Base-by-base conservation (phyloP, 106 monocot species). In the Iris macrosiphon region DNA sequence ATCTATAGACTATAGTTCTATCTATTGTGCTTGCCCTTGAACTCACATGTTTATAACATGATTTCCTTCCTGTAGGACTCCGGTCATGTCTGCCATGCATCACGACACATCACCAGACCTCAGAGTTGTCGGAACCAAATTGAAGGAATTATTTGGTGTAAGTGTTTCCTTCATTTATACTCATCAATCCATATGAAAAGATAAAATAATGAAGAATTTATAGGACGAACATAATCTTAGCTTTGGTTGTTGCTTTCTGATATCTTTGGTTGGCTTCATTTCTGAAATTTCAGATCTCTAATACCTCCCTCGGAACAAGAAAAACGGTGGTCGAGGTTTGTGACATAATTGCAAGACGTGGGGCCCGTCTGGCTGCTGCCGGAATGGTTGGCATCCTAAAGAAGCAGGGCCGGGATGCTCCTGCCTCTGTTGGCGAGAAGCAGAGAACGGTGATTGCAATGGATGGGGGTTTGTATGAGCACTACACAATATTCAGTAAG, bases 41-140 rank as follows among this genome's bases (percentile, higher is more conserved):
- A n/a, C n/a, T n/a, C n/a, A n/a, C n/a, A n/a, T n/a, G n/a, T n/a
- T n/a, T n/a, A n/a, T n/a, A n/a, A n/a, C n/a, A n/a, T n/a, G n/a
- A n/a, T n/a, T n/a, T n/a, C n/a, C n/a, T n/a, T n/a, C n/a, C n/a
- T 79, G 63, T 72, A 95, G 94, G 71, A 89, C 88, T 3, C 89
- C 75, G 3, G 72, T 76, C 15, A 82, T 95, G 69, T 85, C 89
- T 24, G 72, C 82, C 21, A 95, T 95, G 71, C 89, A 89, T 71
- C 82, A 95, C 31, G 95, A 95, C 30, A 37, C 76, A 13, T 74
- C 94, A 44, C 43, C 82, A 8, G 77, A 89, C 66, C 95, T 95
- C 28, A 66, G 27, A 47, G 44, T 65, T 39, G 95, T 89, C 7
- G 79, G 61, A 19, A 63, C 46, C 12, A 85, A 70, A 39, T 28